Evolutionary conservation across 257 asterid species (phyloP).

Genomic region (Solanum etuberosum): DNA sequence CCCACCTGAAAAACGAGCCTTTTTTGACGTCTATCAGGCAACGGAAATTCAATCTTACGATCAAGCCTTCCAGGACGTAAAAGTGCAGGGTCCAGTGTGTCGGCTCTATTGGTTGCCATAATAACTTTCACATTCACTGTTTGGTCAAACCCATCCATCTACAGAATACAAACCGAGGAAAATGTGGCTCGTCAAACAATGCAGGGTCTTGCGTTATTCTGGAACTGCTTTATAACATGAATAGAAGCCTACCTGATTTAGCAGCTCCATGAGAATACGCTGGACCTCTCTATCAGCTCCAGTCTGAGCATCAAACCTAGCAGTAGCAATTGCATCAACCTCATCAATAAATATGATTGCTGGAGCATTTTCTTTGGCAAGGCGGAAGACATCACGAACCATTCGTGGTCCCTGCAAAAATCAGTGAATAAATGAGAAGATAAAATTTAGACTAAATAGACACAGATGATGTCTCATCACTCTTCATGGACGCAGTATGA

Average conservation of each 20-base stretch:
- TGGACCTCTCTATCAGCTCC: slow-evolving; percentile 60
- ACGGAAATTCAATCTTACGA: slow-evolving; percentile 79
- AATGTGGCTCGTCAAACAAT: not conserved
- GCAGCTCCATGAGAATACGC: not conserved
- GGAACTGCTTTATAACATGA: not conserved
- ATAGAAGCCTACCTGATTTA: slow-evolving; percentile 43
- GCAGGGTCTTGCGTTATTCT: not conserved
- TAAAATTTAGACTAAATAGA: not conserved
- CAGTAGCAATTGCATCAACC: slow-evolving; percentile 87
- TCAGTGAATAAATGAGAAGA: not conserved
- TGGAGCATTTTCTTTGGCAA: slow-evolving; percentile 1
- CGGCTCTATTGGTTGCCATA: slow-evolving; percentile 88
- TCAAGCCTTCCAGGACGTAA: slow-evolving; percentile 94
- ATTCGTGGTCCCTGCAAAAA: slow-evolving; percentile 5
- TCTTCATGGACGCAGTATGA: not conserved
- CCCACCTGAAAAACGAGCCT: slow-evolving; percentile 69
- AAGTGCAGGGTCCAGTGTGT: slow-evolving; percentile 87
- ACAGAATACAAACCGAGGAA: slow-evolving; percentile 1
- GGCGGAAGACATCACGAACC: slow-evolving; percentile 1
- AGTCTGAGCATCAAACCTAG: slow-evolving; percentile 86
- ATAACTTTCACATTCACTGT: slow-evolving; percentile 82
- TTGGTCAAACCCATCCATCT: slow-evolving; percentile 96
- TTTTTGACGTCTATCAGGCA: slow-evolving; percentile 90
- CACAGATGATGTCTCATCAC: not conserved
- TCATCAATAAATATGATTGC: slow-evolving; percentile 49